Evolutionary conservation across 73 alveolate genomes (phyloP).

Genomic region (Paramecium biaurelia): DNA sequence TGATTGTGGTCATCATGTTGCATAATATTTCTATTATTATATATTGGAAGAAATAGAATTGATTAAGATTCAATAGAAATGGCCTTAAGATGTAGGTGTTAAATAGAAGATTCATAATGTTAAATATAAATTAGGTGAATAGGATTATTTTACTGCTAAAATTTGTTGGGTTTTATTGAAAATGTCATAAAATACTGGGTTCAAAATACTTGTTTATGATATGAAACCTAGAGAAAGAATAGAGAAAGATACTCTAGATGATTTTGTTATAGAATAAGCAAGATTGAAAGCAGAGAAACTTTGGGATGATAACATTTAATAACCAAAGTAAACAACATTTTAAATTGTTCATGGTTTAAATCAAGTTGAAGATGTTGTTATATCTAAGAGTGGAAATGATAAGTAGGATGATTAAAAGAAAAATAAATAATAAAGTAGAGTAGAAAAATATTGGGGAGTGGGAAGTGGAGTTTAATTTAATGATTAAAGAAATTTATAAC

Average conservation of each 20-base stretch:
- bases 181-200: constrained; percentile 19
- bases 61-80: background rate
- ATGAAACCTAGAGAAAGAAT: background rate
- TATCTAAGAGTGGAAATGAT: background rate
- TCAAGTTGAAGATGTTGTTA: background rate
- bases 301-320: background rate
- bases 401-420: background rate
- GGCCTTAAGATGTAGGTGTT: constrained; percentile 22
- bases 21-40: constrained; percentile 4
- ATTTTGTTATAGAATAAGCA: background rate
- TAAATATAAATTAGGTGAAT: background rate
- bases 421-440: background rate
- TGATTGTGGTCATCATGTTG: constrained; percentile 44
- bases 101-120: constrained; percentile 16
- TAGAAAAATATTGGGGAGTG: constrained; percentile 31
- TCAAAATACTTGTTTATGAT: background rate
- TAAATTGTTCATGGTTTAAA: background rate
- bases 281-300: background rate
- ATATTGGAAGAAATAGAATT: constrained; percentile 24
- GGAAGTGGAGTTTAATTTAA: background rate
- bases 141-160: constrained; percentile 21
- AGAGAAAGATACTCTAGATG: background rate
- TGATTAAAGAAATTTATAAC: background rate
- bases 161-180: background rate
- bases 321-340: background rate